These are phyloP conservation scores for Mucor irregularis DNA, from an alignment of 371 early-diverging fungal species.

Conservation along the genomic window DNA sequence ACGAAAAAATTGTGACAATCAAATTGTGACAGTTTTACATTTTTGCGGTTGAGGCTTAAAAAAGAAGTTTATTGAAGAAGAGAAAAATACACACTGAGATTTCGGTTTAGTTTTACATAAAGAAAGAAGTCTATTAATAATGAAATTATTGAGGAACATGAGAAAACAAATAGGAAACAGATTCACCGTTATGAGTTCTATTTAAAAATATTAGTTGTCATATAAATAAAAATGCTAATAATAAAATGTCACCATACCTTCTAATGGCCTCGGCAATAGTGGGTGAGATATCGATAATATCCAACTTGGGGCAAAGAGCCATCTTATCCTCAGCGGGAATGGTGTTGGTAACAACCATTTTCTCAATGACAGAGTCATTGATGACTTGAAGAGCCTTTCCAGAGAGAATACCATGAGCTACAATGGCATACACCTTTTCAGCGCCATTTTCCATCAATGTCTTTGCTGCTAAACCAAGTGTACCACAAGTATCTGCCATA, in stretches of 20 bases:
- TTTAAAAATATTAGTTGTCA: neutral
- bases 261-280: conserved; percentile 87
- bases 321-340: conserved; percentile 89
- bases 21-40: no score
- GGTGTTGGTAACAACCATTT: conserved; percentile 89
- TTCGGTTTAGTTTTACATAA: no score
- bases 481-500: conserved; percentile 97
- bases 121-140: no score
- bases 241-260: conserved; percentile 56
- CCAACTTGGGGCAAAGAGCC: conserved; percentile 82
- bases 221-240: neutral
- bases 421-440: conserved; percentile 88
- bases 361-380: conserved; percentile 80
- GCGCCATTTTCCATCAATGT: conserved; percentile 90
- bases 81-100: no score
- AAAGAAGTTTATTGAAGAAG: no score
- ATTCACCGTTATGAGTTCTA: conserved; percentile 95
- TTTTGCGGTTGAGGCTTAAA: no score
- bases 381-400: conserved; percentile 90
- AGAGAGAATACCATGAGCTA: conserved; percentile 91
- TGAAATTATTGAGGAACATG: conserved; percentile 46
- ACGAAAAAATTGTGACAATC: no score
- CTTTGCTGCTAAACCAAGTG: conserved; percentile 89
- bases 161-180: conserved; percentile 84
- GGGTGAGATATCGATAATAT: conserved; percentile 89